Conservation (phyloP, 371 early-diverging fungal species). For the Mucor lusitanicus region DNA sequence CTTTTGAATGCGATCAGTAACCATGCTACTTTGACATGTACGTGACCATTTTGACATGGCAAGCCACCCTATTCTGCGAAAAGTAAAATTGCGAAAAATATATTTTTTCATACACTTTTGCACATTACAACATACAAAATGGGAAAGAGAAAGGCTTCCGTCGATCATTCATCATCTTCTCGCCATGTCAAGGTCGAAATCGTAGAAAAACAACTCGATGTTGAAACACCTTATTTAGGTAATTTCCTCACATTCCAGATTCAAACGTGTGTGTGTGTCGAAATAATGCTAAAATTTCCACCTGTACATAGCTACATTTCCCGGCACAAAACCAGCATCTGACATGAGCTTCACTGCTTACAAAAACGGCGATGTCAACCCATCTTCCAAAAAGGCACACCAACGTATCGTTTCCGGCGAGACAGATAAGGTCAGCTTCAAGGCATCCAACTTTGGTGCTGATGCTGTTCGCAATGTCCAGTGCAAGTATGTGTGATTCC, state of each 20-base stretch:
- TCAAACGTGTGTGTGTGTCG: background rate
- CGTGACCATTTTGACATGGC: background rate
- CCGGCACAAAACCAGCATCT: constrained; percentile 41
- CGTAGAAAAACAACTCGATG: constrained; percentile 14
- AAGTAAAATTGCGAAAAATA: constrained; percentile 5
- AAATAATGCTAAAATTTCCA: background rate
- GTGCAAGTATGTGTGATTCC: constrained; percentile 50
- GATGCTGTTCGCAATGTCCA: constrained; percentile 41
- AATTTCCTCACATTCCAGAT: constrained; percentile 2
- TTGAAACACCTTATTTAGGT: constrained; percentile 42
- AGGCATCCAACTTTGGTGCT: constrained; percentile 68
- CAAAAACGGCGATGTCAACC: constrained; percentile 16
- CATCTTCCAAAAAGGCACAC: constrained; percentile 15
- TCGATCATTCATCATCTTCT: constrained; percentile 5
- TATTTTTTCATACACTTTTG: background rate
- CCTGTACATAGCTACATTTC: constrained; percentile 36
- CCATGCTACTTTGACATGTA: background rate
- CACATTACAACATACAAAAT: constrained; percentile 7
- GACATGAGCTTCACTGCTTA: constrained; percentile 37
- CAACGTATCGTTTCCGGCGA: constrained; percentile 63
- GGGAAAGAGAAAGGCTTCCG: constrained; percentile 31
- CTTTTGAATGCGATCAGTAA: background rate
- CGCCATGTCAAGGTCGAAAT: constrained; percentile 26
- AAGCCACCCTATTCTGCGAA: constrained; percentile 6
- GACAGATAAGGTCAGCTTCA: constrained; percentile 74